Conservation (phyloP, 1,284 basidiomycete species). For the Heterobasidion annosum region DNA sequence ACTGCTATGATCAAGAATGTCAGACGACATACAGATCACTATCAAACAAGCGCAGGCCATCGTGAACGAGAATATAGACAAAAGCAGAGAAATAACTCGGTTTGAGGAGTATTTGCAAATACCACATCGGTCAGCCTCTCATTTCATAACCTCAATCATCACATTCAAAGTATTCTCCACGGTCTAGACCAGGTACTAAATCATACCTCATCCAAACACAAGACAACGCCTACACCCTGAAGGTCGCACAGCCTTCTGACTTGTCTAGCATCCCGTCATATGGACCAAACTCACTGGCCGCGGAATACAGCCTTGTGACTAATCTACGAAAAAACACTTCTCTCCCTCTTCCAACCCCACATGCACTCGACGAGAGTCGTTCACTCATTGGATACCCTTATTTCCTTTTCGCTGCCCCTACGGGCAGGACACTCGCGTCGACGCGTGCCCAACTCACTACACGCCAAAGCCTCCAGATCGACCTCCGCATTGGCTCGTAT, state of each 20-base stretch:
- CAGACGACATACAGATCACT: not conserved
- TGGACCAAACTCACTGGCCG: constrained; percentile 17
- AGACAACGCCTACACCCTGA: constrained; percentile 12
- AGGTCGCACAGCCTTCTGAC: constrained; percentile 11
- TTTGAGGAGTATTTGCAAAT: not conserved
- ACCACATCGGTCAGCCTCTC: not conserved
- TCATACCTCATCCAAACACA: not conserved
- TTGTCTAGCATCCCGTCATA: constrained; percentile 5
- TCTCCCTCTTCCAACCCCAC: constrained; percentile 14
- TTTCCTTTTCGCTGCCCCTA: constrained; percentile 18
- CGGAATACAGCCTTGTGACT: constrained; percentile 18
- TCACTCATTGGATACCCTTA: constrained; percentile 17
- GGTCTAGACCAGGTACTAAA: not conserved
- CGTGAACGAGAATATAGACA: not conserved
- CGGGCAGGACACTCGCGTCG: constrained; percentile 21
- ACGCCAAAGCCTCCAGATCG: constrained; percentile 35
- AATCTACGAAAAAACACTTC: constrained; percentile 14
- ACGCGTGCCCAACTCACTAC: constrained; percentile 30
- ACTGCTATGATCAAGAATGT: not conserved
- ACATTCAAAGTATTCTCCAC: not conserved
- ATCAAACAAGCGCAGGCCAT: not conserved
- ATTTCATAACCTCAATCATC: not conserved
- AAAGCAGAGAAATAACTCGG: not conserved
- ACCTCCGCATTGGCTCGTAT: constrained; percentile 47
- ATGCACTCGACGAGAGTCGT: constrained; percentile 10